A percentile compares a stretch with the other conserved stretches of the same genome.
phyloP scores from a whole-genome alignment of 2,329 filamentous ascomycete species.

The Paramyrothecium roridum region DNA sequence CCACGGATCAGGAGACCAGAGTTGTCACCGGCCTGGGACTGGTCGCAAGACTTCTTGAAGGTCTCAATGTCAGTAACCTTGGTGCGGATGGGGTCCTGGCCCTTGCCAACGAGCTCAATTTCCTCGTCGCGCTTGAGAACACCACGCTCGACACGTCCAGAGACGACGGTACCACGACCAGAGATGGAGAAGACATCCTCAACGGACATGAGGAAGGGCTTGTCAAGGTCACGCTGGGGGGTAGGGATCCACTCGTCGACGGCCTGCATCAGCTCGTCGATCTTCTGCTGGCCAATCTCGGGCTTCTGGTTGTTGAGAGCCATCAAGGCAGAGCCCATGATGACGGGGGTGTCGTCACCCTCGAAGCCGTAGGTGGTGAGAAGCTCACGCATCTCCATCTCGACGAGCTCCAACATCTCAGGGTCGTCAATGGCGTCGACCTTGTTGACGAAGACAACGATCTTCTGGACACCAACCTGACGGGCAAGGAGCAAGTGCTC shows the following conservation, averaged over 20 bases:
- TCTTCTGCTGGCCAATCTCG: conserved; percentile 83
- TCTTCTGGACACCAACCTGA: conserved; percentile 96
- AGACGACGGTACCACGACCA: conserved; percentile 94
- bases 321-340: conserved; percentile 95
- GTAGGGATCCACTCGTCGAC: conserved; percentile 97
- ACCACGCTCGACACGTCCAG: conserved; percentile 96
- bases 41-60: conserved; percentile 99
- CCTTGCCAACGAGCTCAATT: conserved; percentile 91
- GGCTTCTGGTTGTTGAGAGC: conserved; percentile 82
- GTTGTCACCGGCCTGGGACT: conserved; percentile 96
- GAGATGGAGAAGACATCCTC: conserved; percentile 90
- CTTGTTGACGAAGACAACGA: conserved; percentile 99
- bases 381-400: conserved; percentile 99
- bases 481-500: conserved; percentile 97
- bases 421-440: conserved; percentile 95
- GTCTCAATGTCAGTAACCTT: conserved; percentile 99
- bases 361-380: conserved; percentile 92
- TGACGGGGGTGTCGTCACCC: conserved; percentile 94
- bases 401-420: conserved; percentile 99
- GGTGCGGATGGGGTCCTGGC: conserved; percentile 81
- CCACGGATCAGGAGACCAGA: conserved; percentile 94
- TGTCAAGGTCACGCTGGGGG: conserved; percentile 88
- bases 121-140: conserved; percentile 89
- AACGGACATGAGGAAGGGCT: conserved; percentile 98
- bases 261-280: conserved; percentile 85